phyloP scores from a whole-genome alignment of 2,329 filamentous ascomycete genomes.

The Epichloe typhina region DNA sequence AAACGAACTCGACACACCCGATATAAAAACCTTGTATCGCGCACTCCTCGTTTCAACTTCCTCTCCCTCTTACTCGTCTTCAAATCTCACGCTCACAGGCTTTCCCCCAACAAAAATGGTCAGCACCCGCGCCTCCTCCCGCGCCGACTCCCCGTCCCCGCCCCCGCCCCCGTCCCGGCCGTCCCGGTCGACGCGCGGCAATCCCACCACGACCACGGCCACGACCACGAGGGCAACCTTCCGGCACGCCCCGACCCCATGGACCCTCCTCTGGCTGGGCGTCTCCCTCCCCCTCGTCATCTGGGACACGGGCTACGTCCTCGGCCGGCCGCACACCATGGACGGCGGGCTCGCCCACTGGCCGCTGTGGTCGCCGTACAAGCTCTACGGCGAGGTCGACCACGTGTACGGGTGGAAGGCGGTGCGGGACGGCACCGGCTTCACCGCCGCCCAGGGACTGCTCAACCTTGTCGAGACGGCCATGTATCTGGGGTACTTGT shows the following conservation, averaged over 20 bases:
- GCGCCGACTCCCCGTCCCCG: conserved; percentile 15
- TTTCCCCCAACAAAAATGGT: conserved; percentile 15
- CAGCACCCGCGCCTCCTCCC: conserved; percentile 23
- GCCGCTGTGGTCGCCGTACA: conserved; percentile 66
- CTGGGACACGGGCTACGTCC: conserved; percentile 72
- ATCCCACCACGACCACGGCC: not conserved
- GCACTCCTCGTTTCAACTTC: too few relatives aligned
- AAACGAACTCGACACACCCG: too few relatives aligned
- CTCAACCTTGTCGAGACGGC: conserved; percentile 57
- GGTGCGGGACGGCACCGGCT: conserved; percentile 54
- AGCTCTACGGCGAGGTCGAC: conserved; percentile 67
- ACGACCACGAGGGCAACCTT: not conserved
- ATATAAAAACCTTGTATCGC: too few relatives aligned
- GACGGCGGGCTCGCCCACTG: conserved; percentile 58
- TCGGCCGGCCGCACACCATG: conserved; percentile 72
- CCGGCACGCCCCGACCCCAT: conserved; percentile 30
- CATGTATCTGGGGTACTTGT: conserved; percentile 48
- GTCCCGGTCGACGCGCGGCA: too few relatives aligned
- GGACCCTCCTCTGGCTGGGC: conserved; percentile 54
- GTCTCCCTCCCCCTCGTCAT: conserved; percentile 64
- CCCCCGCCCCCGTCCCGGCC: conserved; percentile 4
- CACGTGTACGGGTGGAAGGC: conserved; percentile 70
- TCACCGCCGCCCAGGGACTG: conserved; percentile 60
- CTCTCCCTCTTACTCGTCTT: too few relatives aligned
- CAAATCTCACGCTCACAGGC: too few relatives aligned